phyloP scores from a whole-genome alignment of 148 eudicot species.

The Vaccinium myrtillus region DNA sequence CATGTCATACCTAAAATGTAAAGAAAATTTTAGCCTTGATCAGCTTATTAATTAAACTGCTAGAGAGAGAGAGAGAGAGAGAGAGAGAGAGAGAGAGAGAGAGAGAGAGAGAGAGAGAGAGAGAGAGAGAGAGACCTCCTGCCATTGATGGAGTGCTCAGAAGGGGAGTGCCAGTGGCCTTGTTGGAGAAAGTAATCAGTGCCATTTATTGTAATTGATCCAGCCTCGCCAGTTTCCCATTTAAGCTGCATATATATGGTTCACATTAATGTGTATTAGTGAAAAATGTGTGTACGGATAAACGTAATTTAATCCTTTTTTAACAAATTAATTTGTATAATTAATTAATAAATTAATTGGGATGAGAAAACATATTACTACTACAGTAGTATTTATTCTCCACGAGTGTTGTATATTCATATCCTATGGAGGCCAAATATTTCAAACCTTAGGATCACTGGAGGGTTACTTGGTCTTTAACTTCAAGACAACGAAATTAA shows the following conservation, averaged over 20 bases:
- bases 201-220: constrained; percentile 47
- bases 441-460: no score
- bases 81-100: neutral
- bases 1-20: constrained; percentile 40
- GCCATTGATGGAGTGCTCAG: constrained; percentile 67
- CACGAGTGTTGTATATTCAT: no score
- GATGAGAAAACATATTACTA: neutral
- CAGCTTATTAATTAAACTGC: neutral
- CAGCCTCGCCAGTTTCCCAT: constrained; percentile 44
- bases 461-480: no score
- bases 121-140: constrained; percentile 32
- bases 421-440: no score
- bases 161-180: constrained; percentile 77
- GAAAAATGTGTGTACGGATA: neutral
- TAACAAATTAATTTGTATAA: neutral
- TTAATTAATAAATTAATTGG: neutral
- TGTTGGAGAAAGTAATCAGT: constrained; percentile 38
- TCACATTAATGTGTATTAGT: neutral
- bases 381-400: no score
- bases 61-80: no score
- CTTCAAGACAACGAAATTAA: no score
- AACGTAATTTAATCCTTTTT: neutral
- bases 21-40: neutral
- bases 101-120: neutral
- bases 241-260: constrained; percentile 36